Evolutionary conservation across 768 basidiomycete species (phyloP).

Genomic region (Mycena kentingensis): DNA sequence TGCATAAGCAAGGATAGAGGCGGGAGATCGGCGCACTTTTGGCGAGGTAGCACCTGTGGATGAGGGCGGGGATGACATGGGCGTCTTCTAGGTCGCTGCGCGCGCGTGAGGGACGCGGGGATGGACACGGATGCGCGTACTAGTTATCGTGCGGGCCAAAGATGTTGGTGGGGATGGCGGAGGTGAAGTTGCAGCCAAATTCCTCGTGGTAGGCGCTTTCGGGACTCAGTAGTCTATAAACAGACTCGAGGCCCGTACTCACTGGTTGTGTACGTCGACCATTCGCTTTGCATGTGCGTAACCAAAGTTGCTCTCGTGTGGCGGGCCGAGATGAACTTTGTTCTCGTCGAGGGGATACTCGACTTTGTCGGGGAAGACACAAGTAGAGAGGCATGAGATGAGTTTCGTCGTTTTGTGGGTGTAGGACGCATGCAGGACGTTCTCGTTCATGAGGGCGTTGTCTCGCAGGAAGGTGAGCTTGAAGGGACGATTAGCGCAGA

Average conservation of each 20-base stretch:
- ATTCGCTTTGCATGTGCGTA: slow-evolving; percentile 95
- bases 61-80: slow-evolving; percentile 92
- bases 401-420: slow-evolving; percentile 69
- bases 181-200: slow-evolving; percentile 92
- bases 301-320: slow-evolving; percentile 94
- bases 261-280: slow-evolving; percentile 97
- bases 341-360: slow-evolving; percentile 90
- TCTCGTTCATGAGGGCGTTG: slow-evolving; percentile 95
- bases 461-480: slow-evolving; percentile 92
- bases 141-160: slow-evolving; percentile 96
- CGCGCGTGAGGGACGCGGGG: slow-evolving; percentile 2
- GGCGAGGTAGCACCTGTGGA: slow-evolving; percentile 91
- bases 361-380: slow-evolving; percentile 96
- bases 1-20: slow-evolving; percentile 1
- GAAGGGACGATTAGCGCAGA: neutral
- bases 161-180: slow-evolving; percentile 97
- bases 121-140: slow-evolving; percentile 40
- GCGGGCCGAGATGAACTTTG: slow-evolving; percentile 90
- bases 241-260: too few relatives aligned
- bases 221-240: too few relatives aligned
- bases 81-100: slow-evolving; percentile 81
- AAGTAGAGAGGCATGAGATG: slow-evolving; percentile 95
- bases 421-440: slow-evolving; percentile 79
- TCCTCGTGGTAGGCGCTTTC: slow-evolving; percentile 92
- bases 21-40: slow-evolving; percentile 56